Evolutionary conservation across 805 yeast genomes (phyloP), one percentile per base, ranked within the genome.

Genomic region (Kodamaea restingae): DNA sequence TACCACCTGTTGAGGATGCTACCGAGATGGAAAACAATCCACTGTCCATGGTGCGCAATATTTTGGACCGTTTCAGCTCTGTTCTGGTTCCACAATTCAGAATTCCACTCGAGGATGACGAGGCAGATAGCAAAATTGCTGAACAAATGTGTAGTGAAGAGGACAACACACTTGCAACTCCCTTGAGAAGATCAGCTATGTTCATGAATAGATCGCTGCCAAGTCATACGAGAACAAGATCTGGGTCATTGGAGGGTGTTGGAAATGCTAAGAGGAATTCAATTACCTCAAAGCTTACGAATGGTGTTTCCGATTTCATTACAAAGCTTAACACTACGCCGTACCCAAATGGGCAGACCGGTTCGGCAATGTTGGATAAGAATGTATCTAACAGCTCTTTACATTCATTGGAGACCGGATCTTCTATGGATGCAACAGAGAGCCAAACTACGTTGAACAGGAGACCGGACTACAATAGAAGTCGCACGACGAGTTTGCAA

Each of bases 231-330:
- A 45, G 73, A 30, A 63, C 69, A 7, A 48, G 71, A 32, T 67
- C 72, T 4, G 63, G 67, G 3, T 67, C 72, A 1, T 44, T 60
- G 17, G 67, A 63, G 8, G 46, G 26, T n/a, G 18, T 12, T 14
- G 21, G 9, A 14, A 29, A 24, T 15, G 15, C 22, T 14, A 58
- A 61, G 40, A 50, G 62, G 22, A 60, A 55, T 39, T 58, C 67
- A 8, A 56, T 63, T 11, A 61, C 68, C n/a, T 53, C 65, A 15
- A 68, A 66, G 46, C 50, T 67, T 31, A 54, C 67, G n/a, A 54
- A 46, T n/a, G 73, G 73, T 1, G 65, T 68, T 7, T 45, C 62
- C 11, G 73, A 68, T 40, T 61, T 68, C 31, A 67, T 68, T 70
- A 65, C 65, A 11, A 67, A 64, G 42, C 52, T 67, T 17, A 66